Percentiles rank a stretch among this genome's conserved stretches.
Conservation (phyloP, 169 alveolate species). For the Plasmodium ovale region DNA sequence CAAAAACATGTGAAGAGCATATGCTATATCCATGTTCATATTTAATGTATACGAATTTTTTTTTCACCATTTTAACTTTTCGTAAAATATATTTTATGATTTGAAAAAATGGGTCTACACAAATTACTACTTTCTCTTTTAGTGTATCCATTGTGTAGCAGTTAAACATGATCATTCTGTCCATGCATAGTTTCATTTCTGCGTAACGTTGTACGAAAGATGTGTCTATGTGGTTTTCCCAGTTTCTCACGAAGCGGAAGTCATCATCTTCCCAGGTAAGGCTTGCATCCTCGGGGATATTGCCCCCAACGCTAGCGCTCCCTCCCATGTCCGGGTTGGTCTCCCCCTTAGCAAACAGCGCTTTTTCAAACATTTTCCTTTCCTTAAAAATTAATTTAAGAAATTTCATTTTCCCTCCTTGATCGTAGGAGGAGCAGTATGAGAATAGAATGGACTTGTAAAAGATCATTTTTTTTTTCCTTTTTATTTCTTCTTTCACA, state of each 20-base stretch:
- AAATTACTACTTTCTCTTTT: slow-evolving; percentile 29
- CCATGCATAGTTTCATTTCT: slow-evolving; percentile 26
- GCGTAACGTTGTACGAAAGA: slow-evolving; percentile 12
- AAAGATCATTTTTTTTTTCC: background rate
- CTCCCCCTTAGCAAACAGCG: background rate
- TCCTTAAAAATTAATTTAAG: slow-evolving; percentile 19
- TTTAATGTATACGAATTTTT: slow-evolving; percentile 39
- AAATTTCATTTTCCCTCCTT: slow-evolving; percentile 18
- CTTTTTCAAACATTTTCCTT: slow-evolving; percentile 1
- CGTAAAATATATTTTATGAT: slow-evolving; percentile 34
- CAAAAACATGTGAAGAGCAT: background rate
- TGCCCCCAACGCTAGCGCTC: background rate
- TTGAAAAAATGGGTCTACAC: slow-evolving; percentile 55
- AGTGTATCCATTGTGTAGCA: slow-evolving; percentile 21
- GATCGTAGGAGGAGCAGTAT: slow-evolving; percentile 18
- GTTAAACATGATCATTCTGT: slow-evolving; percentile 43
- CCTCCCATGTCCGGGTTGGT: background rate
- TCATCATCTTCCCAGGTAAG: background rate
- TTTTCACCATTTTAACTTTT: slow-evolving; percentile 11
- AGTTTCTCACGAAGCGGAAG: background rate
- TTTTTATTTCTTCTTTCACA: slow-evolving; percentile 1
- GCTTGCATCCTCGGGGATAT: no score
- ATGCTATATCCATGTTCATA: background rate
- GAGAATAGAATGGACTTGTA: slow-evolving; percentile 8
- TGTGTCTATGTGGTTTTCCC: background rate